Percentiles rank a stretch among this genome's conserved stretches.
phyloP scores from a whole-genome alignment of 768 basidiomycete species.

The Hortiboletus flavorubellus region DNA sequence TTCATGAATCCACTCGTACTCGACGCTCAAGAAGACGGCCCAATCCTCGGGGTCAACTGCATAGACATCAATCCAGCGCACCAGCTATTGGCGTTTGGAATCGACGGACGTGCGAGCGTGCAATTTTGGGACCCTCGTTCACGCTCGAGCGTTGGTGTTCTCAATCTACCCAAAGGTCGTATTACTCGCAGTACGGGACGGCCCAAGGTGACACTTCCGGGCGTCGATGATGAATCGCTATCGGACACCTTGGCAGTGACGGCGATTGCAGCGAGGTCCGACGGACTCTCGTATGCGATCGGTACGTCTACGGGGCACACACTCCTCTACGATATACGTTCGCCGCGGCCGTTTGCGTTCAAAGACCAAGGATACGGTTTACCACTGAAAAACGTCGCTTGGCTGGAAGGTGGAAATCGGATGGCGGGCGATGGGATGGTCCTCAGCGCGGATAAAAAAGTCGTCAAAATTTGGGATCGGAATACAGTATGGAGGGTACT shows the following conservation, averaged over 20 bases:
- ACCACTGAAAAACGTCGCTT: conserved; percentile 77
- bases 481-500: conserved; percentile 54
- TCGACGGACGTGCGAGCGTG: conserved; percentile 82
- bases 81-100: conserved; percentile 83
- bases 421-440: conserved; percentile 89
- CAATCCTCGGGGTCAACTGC: conserved; percentile 81
- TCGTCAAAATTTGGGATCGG: conserved; percentile 95
- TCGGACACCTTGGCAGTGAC: conserved; percentile 57
- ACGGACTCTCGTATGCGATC: conserved; percentile 91
- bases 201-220: conserved; percentile 27
- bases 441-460: conserved; percentile 92
- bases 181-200: conserved; percentile 43
- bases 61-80: conserved; percentile 94
- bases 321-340: conserved; percentile 90
- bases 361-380: conserved; percentile 98
- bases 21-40: conserved; percentile 44
- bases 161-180: conserved; percentile 55
- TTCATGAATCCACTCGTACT: conserved; percentile 81
- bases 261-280: conserved; percentile 76
- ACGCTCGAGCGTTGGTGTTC: conserved; percentile 64
- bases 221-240: conserved; percentile 34
- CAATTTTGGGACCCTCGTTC: conserved; percentile 98
- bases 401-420: conserved; percentile 84
- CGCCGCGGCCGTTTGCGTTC: conserved; percentile 73
- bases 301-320: conserved; percentile 96